Evolutionary conservation across 1,139 yeast species (phyloP), one percentile per base, ranked within the genome.

Genomic region (Saccharomycopsis phalli): DNA sequence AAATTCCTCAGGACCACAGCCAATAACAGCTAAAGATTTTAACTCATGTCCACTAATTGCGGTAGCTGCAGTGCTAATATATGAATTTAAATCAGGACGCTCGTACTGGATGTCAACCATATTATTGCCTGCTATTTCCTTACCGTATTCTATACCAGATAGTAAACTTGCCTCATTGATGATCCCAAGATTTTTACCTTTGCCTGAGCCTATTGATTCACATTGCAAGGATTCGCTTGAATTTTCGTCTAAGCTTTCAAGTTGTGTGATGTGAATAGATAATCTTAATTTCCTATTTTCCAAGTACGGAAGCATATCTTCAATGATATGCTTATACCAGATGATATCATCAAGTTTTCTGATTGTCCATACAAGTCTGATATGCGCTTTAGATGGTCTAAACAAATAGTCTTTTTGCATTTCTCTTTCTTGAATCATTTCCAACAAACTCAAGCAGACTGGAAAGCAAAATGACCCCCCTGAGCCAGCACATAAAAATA

Each of bases 381-480:
- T 52, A 1, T 40, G 37, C 2, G 66, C 53, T 8, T 47, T 40
- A 2, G 47, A 39, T 1, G 70, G 69, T 31, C 72, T 57, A 36
- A 58, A 56, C 23, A 62, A 48, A 46, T 38, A 65, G 41, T 68
- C 72, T 4, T 50, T 50, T 1, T 31, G 50, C 1, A 42, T 44
- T 21, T 67, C 62, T 43, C 60, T 57, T 25, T 33, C 25, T 19
- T 37, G 23, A 8, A 59, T 52, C 4, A 49, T 46, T 28, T 57
- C 52, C 16, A 68, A 51, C 32, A 68, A 53, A 36, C 63, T 66
- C 25, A 68, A 53, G 17, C 70, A 68, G 2, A 68, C 61, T 1
- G 75, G 74, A 42, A 69, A 60, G 1, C 65, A 58, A 50, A 66
- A 69, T 0, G 74, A 61, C 2, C 65, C 67, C 1, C 76, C 75